These are phyloP conservation scores for Xylaria grammica DNA, from an alignment of 495 filamentous ascomycete species.

Conservation along the genomic window DNA sequence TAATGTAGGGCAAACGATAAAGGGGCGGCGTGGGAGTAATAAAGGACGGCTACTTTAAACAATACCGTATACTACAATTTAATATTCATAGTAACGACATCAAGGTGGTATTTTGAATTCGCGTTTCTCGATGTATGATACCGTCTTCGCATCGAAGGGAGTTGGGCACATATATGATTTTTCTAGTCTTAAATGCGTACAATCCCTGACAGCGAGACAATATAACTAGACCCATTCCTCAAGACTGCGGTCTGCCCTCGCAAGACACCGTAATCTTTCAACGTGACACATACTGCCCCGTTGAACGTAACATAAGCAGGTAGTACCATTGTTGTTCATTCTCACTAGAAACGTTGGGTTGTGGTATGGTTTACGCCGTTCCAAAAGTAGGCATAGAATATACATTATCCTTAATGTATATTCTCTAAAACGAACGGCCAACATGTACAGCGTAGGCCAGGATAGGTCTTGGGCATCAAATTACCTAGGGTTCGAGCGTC, in stretches of 20 bases:
- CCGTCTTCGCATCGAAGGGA: neutral
- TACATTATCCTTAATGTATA: no score
- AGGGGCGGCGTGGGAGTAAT: neutral
- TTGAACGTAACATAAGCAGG: no score
- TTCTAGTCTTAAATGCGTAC: neutral
- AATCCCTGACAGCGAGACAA: neutral
- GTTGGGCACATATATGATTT: neutral
- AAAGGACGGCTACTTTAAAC: neutral
- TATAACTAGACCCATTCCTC: constrained; percentile 5
- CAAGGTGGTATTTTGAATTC: neutral
- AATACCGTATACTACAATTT: neutral
- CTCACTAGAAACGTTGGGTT: no score
- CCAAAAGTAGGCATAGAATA: no score
- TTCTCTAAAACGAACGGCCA: no score
- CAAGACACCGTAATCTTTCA: constrained; percentile 1
- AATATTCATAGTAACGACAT: neutral
- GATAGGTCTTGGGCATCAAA: no score
- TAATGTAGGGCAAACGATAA: neutral
- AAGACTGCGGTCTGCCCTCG: neutral
- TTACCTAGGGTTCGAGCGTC: no score
- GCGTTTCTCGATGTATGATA: neutral
- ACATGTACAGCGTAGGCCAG: no score
- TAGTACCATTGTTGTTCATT: no score
- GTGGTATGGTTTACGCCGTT: no score
- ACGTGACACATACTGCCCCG: no score